Base-by-base conservation (phyloP, 768 basidiomycete genomes). In the Calocera cornea region DNA sequence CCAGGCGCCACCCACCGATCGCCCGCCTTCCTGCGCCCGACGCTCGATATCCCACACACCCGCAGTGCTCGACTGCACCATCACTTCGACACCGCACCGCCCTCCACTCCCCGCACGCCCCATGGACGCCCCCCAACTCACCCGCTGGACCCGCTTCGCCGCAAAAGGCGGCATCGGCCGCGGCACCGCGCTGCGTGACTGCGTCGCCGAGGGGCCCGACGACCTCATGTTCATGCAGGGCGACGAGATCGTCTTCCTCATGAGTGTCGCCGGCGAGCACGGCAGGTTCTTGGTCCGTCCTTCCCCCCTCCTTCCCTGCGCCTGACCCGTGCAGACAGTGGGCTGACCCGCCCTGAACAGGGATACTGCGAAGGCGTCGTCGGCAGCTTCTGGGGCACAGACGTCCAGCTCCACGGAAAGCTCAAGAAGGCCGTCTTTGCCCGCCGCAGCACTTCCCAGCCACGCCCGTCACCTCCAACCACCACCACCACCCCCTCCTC, bases 201-300 rank as follows among this genome's bases (percentile, higher is more conserved):
- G 88, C 72, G 83, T 89, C 22, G 89, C 89, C 1, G 84, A 90
- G 74, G 80, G 81, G 41, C 75, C 82, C 12, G 86, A 86, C 27
- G 91, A 93, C 75, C 80, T 94, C 50, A 94, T 94, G 91, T 92
- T 94, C 74, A 76, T 93, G 47, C 70, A 92, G 89, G 87, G 85
- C 67, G 91, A 94, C 71, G 85, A 88, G 73, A 88, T 94, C 60
- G 83, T 81, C 0, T 89, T 93, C 0, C 75, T 94, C 34, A 84
- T 89, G 82, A 89, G 90, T 66, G 71, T 92, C 1, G 76, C 80
- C 0, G 83, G n/a, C n/a, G n/a, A n/a, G n/a, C n/a, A 83, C 31
- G 81, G 83, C 0, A 83, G 80, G 10, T 92, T 80, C 75, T 79
- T 92, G n/a, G 90, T 91, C 67, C 67, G 83, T 82, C 34, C 22